These are phyloP conservation scores for Colletotrichum caudatum DNA, from an alignment of 2,329 filamentous ascomycete species.

Conservation along the genomic window DNA sequence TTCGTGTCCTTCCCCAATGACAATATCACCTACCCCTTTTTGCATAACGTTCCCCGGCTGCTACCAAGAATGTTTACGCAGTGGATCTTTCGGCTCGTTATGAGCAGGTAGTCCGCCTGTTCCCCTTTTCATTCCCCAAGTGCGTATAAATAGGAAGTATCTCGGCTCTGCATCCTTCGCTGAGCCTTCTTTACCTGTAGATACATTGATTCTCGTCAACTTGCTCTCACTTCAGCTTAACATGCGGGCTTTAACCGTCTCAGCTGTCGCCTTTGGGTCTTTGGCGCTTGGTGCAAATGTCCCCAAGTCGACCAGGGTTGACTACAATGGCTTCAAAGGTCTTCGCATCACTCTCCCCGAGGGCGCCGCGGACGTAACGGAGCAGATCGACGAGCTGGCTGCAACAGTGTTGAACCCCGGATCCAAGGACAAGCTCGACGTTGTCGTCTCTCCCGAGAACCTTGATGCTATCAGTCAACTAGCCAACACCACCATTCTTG, in stretches of 20 bases:
- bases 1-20: background rate
- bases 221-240: background rate
- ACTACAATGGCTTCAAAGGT: conserved; percentile 41
- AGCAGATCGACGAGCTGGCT: conserved; percentile 37
- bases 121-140: background rate
- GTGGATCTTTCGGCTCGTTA: background rate
- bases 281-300: conserved; percentile 16
- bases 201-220: background rate
- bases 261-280: conserved; percentile 6
- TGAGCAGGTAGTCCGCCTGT: background rate
- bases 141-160: conserved; percentile 11
- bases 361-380: conserved; percentile 3
- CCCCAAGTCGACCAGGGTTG: conserved; percentile 26
- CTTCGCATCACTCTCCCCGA: conserved; percentile 34
- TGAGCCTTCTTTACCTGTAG: background rate
- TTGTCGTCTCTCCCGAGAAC: conserved; percentile 49
- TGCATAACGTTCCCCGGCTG: background rate
- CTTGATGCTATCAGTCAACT: conserved; percentile 47
- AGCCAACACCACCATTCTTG: conserved; percentile 48
- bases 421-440: conserved; percentile 45
- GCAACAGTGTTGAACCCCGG: conserved; percentile 23
- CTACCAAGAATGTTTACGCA: background rate
- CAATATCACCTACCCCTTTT: conserved; percentile 34
- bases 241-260: conserved; percentile 36
- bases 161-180: background rate